A percentile compares a stretch with the other conserved stretches of the same genome.
Evolutionary conservation across 495 filamentous ascomycete species (phyloP).

Genomic region (Podospora pseudocomata): DNA sequence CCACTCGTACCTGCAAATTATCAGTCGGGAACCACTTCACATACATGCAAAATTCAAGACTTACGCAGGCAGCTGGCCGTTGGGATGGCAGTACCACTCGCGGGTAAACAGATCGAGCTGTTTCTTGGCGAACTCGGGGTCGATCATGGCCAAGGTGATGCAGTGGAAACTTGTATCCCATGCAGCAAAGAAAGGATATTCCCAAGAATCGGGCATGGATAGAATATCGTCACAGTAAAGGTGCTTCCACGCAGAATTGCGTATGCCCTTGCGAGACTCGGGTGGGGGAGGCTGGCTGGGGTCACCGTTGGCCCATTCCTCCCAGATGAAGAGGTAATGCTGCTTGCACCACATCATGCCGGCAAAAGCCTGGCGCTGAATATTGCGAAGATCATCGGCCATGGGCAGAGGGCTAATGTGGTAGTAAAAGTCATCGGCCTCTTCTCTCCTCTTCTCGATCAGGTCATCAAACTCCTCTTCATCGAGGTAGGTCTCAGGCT

Average conservation of each 20-base stretch:
- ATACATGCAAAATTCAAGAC: background rate
- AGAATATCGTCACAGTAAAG: slow-evolving; percentile 90
- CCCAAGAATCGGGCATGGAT: slow-evolving; percentile 98
- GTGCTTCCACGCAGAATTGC: slow-evolving; percentile 89
- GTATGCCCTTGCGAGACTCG: slow-evolving; percentile 69
- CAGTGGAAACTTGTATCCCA: slow-evolving; percentile 98
- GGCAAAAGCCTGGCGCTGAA: slow-evolving; percentile 88
- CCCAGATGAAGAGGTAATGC: slow-evolving; percentile 94
- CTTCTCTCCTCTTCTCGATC: slow-evolving; percentile 76
- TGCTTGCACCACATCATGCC: slow-evolving; percentile 99
- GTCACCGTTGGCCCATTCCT: slow-evolving; percentile 89
- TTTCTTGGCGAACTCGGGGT: slow-evolving; percentile 96
- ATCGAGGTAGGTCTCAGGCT: slow-evolving; percentile 71
- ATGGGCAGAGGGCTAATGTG: slow-evolving; percentile 91
- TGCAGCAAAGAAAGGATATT: slow-evolving; percentile 96
- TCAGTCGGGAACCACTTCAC: background rate
- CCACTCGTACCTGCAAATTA: slow-evolving; percentile 68
- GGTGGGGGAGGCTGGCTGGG: slow-evolving; percentile 75
- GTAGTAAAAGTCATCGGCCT: slow-evolving; percentile 95
- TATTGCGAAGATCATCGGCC: slow-evolving; percentile 89
- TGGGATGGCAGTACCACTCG: slow-evolving; percentile 99
- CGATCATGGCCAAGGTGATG: slow-evolving; percentile 93
- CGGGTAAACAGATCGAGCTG: slow-evolving; percentile 91
- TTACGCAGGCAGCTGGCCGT: slow-evolving; percentile 73
- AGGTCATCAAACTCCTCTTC: slow-evolving; percentile 91